phyloP scores from a whole-genome alignment of 1,284 basidiomycete genomes.

The Puccinia triticina region DNA sequence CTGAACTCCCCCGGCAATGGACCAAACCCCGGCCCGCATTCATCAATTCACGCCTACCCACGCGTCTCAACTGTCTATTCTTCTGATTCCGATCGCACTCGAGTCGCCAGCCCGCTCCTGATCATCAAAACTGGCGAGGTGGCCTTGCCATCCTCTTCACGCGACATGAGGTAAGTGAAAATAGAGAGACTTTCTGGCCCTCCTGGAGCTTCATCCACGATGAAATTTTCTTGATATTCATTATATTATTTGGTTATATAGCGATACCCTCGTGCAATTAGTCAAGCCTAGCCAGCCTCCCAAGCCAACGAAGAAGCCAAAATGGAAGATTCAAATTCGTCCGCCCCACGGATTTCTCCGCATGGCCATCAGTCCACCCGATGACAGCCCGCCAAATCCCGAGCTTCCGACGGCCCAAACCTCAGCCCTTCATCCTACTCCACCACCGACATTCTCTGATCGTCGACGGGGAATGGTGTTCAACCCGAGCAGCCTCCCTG shows the following conservation, averaged over 20 bases:
- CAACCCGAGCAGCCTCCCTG: background rate
- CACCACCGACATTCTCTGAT: background rate
- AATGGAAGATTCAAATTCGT: constrained; percentile 11
- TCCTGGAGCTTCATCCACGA: no score
- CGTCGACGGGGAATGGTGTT: constrained; percentile 12
- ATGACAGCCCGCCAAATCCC: background rate
- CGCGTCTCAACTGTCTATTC: background rate
- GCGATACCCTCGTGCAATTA: background rate
- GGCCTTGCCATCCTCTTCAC: background rate
- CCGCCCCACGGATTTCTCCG: background rate
- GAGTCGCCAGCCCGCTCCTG: background rate
- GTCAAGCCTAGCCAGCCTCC: background rate
- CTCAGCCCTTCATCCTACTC: background rate
- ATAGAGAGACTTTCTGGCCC: background rate
- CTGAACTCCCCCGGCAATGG: background rate
- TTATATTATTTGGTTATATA: background rate
- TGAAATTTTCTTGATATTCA: no score
- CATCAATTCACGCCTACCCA: background rate
- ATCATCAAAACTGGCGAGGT: constrained; percentile 1
- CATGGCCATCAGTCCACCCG: background rate
- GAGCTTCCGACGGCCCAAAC: background rate
- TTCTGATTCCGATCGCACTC: constrained; percentile 3
- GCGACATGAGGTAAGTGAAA: constrained; percentile 4
- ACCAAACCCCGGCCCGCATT: background rate
- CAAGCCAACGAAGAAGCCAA: background rate